phyloP scores from a whole-genome alignment of 495 filamentous ascomycete genomes.

The Lepidopterella palustris region DNA sequence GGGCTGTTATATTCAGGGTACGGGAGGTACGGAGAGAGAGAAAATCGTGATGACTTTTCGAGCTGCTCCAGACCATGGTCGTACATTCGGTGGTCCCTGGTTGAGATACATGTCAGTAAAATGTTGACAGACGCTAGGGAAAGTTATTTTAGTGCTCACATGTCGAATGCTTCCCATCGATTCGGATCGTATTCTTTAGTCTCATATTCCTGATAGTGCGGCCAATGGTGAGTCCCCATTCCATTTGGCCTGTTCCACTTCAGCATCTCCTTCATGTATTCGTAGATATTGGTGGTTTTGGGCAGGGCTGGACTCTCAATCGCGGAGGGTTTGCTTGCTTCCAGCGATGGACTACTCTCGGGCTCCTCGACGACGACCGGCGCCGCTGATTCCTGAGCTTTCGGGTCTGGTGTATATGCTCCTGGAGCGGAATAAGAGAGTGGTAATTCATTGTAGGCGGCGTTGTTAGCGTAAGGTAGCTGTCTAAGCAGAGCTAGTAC shows the following conservation, averaged over 20 bases:
- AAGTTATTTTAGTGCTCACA: conserved; percentile 15
- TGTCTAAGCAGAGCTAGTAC: conserved; percentile 13
- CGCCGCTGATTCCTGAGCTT: neutral
- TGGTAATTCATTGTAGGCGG: conserved; percentile 11
- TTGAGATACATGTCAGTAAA: neutral
- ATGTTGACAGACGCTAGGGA: neutral
- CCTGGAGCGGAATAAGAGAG: neutral
- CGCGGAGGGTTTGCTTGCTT: neutral
- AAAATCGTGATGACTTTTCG: neutral
- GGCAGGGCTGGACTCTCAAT: neutral
- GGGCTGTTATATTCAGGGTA: conserved; percentile 48
- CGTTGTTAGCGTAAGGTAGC: conserved; percentile 1
- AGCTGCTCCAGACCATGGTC: conserved; percentile 16
- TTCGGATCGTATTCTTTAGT: conserved; percentile 37
- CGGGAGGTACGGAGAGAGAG: conserved; percentile 38
- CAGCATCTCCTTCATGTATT: conserved; percentile 30
- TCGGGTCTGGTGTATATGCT: neutral
- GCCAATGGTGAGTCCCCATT: conserved; percentile 28
- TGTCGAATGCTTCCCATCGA: conserved; percentile 34
- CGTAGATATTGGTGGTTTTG: conserved; percentile 10
- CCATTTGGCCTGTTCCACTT: conserved; percentile 26
- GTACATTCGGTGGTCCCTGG: conserved; percentile 20
- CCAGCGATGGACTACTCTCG: neutral
- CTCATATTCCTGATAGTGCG: conserved; percentile 33
- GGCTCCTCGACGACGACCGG: neutral